phyloP scores from a whole-genome alignment of 2,329 filamentous ascomycete species.

The Ophiobolus disseminans region DNA sequence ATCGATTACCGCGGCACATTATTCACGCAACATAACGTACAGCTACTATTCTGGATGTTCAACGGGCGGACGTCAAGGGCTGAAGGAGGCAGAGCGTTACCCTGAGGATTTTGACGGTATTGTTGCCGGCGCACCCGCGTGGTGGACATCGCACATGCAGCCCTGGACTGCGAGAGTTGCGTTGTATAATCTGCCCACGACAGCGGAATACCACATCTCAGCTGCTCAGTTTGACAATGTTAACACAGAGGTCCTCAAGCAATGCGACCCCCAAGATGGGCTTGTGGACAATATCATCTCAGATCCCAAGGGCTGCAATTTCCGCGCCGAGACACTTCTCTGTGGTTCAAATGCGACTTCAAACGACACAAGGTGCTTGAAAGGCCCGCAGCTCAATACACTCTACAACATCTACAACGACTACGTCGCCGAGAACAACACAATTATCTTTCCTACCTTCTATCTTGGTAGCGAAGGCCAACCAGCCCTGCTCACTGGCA shows the following conservation, averaged over 20 bases:
- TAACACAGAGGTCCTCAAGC: slow-evolving; percentile 52
- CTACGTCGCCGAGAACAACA: slow-evolving; percentile 51
- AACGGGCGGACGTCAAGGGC: slow-evolving; percentile 65
- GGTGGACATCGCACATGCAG: slow-evolving; percentile 59
- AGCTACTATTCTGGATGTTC: slow-evolving; percentile 67
- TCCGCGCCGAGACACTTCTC: slow-evolving; percentile 50
- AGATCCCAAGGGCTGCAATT: slow-evolving; percentile 53
- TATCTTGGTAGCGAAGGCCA: slow-evolving; percentile 49
- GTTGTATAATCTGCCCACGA: slow-evolving; percentile 57
- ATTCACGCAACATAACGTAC: slow-evolving; percentile 52
- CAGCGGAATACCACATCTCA: slow-evolving; percentile 55
- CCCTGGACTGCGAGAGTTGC: slow-evolving; percentile 55
- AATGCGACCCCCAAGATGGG: slow-evolving; percentile 61
- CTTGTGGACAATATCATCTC: slow-evolving; percentile 58
- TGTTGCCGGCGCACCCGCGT: slow-evolving; percentile 61
- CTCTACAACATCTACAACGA: slow-evolving; percentile 53
- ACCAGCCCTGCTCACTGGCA: slow-evolving; percentile 47
- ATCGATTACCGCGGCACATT: slow-evolving; percentile 57
- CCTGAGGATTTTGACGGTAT: slow-evolving; percentile 66
- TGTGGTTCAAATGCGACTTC: slow-evolving; percentile 41
- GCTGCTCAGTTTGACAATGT: slow-evolving; percentile 55
- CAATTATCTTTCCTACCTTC: slow-evolving; percentile 52
- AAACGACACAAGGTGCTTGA: slow-evolving; percentile 53
- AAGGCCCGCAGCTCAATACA: slow-evolving; percentile 51
- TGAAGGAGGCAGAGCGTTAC: slow-evolving; percentile 61